Percentiles rank a stretch among this genome's conserved stretches.
phyloP scores from a whole-genome alignment of 129 eudicot genomes.

The Deinandra increscens region DNA sequence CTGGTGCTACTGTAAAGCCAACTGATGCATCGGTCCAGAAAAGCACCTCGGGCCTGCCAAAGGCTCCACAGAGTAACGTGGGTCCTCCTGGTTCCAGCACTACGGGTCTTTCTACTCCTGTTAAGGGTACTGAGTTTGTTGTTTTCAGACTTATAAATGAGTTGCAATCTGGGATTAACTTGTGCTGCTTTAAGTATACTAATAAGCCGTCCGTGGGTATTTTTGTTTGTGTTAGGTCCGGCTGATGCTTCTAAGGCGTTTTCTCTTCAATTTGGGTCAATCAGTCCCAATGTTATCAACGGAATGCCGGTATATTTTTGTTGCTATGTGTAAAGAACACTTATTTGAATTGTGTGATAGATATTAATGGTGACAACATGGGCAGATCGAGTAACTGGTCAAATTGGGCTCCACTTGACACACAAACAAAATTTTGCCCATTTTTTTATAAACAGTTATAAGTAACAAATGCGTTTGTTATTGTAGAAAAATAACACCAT shows the following conservation, averaged over 20 bases:
- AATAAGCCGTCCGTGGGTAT: slow-evolving; percentile 2
- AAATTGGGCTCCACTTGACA: neutral
- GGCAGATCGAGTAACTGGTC: neutral
- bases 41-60: slow-evolving; percentile 54
- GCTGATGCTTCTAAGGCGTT: slow-evolving; percentile 60
- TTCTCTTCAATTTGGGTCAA: slow-evolving; percentile 86
- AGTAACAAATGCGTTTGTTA: neutral
- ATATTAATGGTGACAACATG: slow-evolving; percentile 6
- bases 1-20: slow-evolving; percentile 44
- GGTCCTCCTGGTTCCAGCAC: slow-evolving; percentile 32
- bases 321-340: slow-evolving; percentile 9
- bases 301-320: slow-evolving; percentile 67
- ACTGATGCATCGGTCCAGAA: slow-evolving; percentile 43
- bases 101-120: slow-evolving; percentile 61
- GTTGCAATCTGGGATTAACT: neutral
- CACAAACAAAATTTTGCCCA: neutral
- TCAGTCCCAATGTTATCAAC: slow-evolving; percentile 67
- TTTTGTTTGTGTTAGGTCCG: slow-evolving; percentile 35
- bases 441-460: neutral
- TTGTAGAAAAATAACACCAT: neutral
- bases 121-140: slow-evolving; percentile 46
- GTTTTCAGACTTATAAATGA: neutral
- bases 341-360: slow-evolving; percentile 14
- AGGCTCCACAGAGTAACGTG: slow-evolving; percentile 51
- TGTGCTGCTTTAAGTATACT: neutral